Conservation (phyloP, 1,139 yeast species). For the Chernovozyma sophiae-reginae region DNA sequence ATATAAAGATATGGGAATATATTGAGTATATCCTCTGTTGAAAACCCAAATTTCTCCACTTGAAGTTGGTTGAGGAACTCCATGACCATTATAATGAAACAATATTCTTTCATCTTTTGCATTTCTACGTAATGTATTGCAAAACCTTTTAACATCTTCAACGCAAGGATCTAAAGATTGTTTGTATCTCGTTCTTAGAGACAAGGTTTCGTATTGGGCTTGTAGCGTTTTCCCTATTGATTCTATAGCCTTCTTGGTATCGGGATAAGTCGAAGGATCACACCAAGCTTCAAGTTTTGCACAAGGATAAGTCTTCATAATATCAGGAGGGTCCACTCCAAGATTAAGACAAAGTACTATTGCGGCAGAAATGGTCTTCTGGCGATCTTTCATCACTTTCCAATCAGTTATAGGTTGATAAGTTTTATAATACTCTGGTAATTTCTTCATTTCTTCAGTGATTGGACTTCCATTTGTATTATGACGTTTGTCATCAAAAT, state of each 20-base stretch:
- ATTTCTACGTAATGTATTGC: conserved; percentile 80
- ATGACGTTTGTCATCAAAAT: conserved; percentile 87
- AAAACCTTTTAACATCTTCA: conserved; percentile 90
- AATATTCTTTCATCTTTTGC: conserved; percentile 89
- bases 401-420: conserved; percentile 81
- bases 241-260: conserved; percentile 88
- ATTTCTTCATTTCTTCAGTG: conserved; percentile 47
- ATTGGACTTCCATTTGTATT: conserved; percentile 86
- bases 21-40: conserved; percentile 94
- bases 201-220: conserved; percentile 82
- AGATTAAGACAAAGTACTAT: conserved; percentile 82
- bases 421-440: conserved; percentile 41
- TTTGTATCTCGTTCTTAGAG: conserved; percentile 84
- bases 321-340: conserved; percentile 98
- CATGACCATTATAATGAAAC: conserved; percentile 97
- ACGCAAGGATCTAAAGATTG: conserved; percentile 93
- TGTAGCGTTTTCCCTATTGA: conserved; percentile 87
- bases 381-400: conserved; percentile 87
- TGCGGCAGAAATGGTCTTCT: conserved; percentile 93
- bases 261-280: conserved; percentile 80
- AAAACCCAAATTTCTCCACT: conserved; percentile 99
- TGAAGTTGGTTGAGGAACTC: conserved; percentile 96
- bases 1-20: conserved; percentile 89
- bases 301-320: conserved; percentile 89
- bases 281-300: conserved; percentile 93